Base-by-base conservation (phyloP, 2,329 filamentous ascomycete species). In the Paraphoma sp. region DNA sequence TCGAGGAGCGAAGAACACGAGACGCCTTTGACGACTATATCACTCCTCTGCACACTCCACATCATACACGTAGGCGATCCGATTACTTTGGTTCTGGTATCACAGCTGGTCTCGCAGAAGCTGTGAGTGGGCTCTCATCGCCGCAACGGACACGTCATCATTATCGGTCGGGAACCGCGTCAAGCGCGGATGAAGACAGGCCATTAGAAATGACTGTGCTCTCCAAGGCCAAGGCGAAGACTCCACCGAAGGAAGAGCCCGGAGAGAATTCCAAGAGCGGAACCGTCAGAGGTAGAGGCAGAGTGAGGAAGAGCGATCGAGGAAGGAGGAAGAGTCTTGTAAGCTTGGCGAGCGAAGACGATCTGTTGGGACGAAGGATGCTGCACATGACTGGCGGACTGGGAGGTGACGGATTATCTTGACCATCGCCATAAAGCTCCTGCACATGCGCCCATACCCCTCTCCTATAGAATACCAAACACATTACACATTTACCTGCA, bases 51-150 rank as follows among this genome's bases (percentile, higher is more conserved):
- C 57, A 49, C 2, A 67, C 64, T 12, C 65, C 62, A 8, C 54
- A 57, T 29, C 46, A 49, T 6, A 48, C 18, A 44, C 88, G 90
- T 4, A 93, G 91, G 30, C n/a, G 90, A 87, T 89, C 69, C 86
- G 96, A 75, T 89, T 98, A 73, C 86, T 91, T 71, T 84, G 90
- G 54, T 88, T 67, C 64, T 1, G 61, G 64, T 9, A 89, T 61
- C 87, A 89, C 0, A 76, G 82, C 33, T 93, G 94, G 94, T 89
- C 96, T 71, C 81, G 89, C 55, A 84, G 93, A 52, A 82, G 93
- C 9, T 89, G 96, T 81, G n/a, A 80, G 81, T 36, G 86, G 65
- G 12, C 73, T 70, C 57, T 76, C 82, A 72, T 63, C 4, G 68
- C 72, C 62, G 3, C 76, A 74, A 28, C 73, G 40, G 64, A 74